Evolutionary conservation across 768 basidiomycete species (phyloP).

Genomic region (Postia placenta): DNA sequence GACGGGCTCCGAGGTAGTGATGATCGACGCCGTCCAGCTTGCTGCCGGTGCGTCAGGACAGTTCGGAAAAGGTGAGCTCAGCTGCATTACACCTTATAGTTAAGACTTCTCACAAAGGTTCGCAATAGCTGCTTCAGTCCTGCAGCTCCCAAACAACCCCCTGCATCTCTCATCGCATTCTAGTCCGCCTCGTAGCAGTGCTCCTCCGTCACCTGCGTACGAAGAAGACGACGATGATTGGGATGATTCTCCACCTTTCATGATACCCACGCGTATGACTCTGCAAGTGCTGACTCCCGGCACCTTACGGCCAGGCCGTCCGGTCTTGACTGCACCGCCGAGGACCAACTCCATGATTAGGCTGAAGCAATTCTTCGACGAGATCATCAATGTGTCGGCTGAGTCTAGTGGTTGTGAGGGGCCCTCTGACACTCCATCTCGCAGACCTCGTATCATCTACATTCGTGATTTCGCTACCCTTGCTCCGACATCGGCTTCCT

Average conservation of each 20-base stretch:
- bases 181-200: conserved; percentile 15
- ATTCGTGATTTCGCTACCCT: conserved; percentile 79
- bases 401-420: conserved; percentile 17
- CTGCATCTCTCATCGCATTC: conserved; percentile 51
- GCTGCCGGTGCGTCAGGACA: conserved; percentile 85
- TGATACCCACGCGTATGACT: conserved; percentile 40
- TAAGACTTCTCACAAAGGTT: conserved; percentile 4
- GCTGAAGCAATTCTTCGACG: conserved; percentile 69
- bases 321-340: conserved; percentile 14
- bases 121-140: conserved; percentile 63
- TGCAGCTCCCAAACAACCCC: conserved; percentile 70
- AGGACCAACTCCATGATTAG: conserved; percentile 32
- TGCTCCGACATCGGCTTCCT: conserved; percentile 60
- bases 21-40: conserved; percentile 78
- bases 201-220: background rate
- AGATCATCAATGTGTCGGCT: conserved; percentile 58
- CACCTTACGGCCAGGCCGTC: conserved; percentile 9
- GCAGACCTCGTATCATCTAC: conserved; percentile 68
- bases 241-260: conserved; percentile 33
- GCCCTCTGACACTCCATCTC: conserved; percentile 17
- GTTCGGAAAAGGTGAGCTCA: conserved; percentile 64
- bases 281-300: conserved; percentile 37
- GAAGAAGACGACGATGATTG: conserved; percentile 42
- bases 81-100: background rate
- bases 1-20: conserved; percentile 74